A percentile compares a stretch with the other conserved stretches of the same genome.
phyloP scores from a whole-genome alignment of 2,329 filamentous ascomycete genomes.

The Periconia sp. region DNA sequence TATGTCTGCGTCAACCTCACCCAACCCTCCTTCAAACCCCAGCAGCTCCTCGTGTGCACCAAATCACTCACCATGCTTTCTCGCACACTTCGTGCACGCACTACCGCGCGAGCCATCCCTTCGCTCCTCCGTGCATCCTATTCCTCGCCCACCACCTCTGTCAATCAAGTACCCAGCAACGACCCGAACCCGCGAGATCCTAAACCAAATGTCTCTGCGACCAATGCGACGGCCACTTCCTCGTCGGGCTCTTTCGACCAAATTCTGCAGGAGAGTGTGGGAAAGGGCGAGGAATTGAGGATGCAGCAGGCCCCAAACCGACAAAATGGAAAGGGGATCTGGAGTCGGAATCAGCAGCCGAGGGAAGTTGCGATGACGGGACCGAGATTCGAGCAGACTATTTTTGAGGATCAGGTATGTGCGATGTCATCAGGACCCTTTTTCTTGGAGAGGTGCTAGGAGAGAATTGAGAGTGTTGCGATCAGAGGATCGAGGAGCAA shows the following conservation, averaged over 20 bases:
- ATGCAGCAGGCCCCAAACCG: constrained; percentile 87
- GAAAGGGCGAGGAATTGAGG: constrained; percentile 61
- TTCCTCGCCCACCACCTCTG: constrained; percentile 27
- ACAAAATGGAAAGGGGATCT: constrained; percentile 75
- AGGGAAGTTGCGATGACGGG: constrained; percentile 86
- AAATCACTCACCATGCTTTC: constrained; percentile 29
- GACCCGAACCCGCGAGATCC: constrained; percentile 61
- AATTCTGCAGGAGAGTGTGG: constrained; percentile 61
- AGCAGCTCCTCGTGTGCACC: constrained; percentile 6
- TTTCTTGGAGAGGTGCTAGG: constrained; percentile 3
- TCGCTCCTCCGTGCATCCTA: constrained; percentile 31
- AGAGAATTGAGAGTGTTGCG: neutral
- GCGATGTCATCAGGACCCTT: neutral
- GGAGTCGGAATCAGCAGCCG: constrained; percentile 86
- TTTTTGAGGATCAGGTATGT: constrained; percentile 87
- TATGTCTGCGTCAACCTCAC: constrained; percentile 3
- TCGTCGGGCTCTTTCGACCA: constrained; percentile 58
- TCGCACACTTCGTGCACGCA: constrained; percentile 34
- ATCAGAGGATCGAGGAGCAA: neutral
- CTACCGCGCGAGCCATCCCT: constrained; percentile 30
- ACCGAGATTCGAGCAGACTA: constrained; percentile 95
- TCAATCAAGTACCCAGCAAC: constrained; percentile 73
- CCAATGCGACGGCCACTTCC: constrained; percentile 64
- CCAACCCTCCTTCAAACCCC: neutral
- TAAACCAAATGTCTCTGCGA: constrained; percentile 62